Conservation (phyloP, 306 rosid genomes). For the Dalbergia cochinchinensis region DNA sequence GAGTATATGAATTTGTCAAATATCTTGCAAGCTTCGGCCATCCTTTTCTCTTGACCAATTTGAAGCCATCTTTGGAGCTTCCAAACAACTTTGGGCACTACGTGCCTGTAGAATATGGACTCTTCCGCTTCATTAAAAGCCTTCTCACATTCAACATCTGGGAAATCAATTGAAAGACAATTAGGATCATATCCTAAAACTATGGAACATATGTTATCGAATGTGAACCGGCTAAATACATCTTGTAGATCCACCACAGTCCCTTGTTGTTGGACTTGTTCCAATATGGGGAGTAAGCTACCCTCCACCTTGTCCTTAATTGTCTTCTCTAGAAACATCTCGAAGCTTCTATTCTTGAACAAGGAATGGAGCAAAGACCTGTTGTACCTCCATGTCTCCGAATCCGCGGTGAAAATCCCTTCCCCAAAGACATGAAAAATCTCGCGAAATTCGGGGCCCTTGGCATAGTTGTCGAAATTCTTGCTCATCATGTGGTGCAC, state of each 20-base stretch:
- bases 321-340: constrained; percentile 35
- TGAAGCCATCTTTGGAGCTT: constrained; percentile 53
- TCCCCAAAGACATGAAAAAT: constrained; percentile 55
- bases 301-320: constrained; percentile 33
- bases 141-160: constrained; percentile 47
- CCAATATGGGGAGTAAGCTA: constrained; percentile 35
- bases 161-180: constrained; percentile 50
- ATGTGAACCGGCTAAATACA: constrained; percentile 50
- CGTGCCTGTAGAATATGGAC: constrained; percentile 46
- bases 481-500: constrained; percentile 47
- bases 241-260: constrained; percentile 49
- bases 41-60: constrained; percentile 53
- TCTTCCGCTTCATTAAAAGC: constrained; percentile 55
- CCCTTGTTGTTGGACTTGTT: constrained; percentile 23
- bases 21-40: constrained; percentile 42
- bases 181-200: constrained; percentile 56
- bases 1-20: constrained; percentile 50
- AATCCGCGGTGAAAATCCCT: constrained; percentile 51
- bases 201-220: constrained; percentile 52
- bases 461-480: constrained; percentile 44
- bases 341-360: constrained; percentile 9
- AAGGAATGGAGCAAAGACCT: constrained; percentile 43
- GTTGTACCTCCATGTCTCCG: constrained; percentile 43
- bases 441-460: constrained; percentile 46
- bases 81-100: constrained; percentile 47